Base-by-base conservation (phyloP, 2,329 filamentous ascomycete genomes). In the Penicillium crustosum region DNA sequence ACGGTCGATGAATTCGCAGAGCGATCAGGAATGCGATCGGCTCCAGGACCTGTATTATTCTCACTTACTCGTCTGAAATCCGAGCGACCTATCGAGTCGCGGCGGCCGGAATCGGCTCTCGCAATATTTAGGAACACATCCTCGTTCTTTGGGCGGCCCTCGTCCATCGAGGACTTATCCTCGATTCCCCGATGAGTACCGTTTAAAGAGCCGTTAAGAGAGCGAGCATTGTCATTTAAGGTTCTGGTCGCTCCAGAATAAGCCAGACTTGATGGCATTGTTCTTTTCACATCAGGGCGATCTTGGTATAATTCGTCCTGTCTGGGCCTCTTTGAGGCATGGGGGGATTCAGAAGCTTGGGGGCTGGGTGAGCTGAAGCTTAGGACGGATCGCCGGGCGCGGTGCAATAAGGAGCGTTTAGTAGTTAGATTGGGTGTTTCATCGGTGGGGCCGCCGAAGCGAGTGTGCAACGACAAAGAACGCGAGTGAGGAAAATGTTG, bases 51-150 rank as follows among this genome's bases (percentile, higher is more conserved):
- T 35, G 27, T 35, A 10, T 36, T 35, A n/a, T 41, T 33, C 36
- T 49, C 25, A 70, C 73, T 75, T 64, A 77, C 74, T 55, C 74
- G 66, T 65, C 73, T 70, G 38, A 75, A 70, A 54, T 76, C 75
- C n/a, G 73, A 71, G 45, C 70, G 73, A 38, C 69, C 67, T 25
- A 74, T 45, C 19, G 75, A 75, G 50, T 74, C 70, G 49, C 73
- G 74, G 58, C 72, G 73, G 41, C 55, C 65, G 7, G 73, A 74
- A 52, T 77, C 76, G 6, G 74, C 70, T 61, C 74, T 73, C 12
- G 78, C 78, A 57, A 80, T 79, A 59, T 80, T 79, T 53, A 80
- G 63, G 60, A 79, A 80, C 29, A 80, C 64, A 67, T 80, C 78
- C 52, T 79, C 77, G 58, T 73, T 77, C 58, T 73, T 75, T 29